Base-by-base conservation (phyloP, 2,329 filamentous ascomycete genomes). In the Cordyceps farinosa region DNA sequence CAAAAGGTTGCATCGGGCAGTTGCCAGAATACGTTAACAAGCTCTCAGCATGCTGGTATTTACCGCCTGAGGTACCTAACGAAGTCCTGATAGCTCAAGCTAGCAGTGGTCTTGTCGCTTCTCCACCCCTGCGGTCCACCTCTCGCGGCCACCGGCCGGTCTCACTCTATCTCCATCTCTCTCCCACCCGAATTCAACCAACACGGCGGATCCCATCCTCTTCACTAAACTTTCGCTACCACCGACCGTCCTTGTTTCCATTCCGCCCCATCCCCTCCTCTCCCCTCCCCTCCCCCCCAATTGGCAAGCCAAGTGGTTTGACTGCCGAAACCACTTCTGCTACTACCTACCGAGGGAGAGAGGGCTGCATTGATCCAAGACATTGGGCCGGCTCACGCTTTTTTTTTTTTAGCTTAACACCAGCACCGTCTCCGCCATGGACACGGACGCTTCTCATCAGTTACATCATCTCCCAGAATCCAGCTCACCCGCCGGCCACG, bases 391-490 rank as follows among this genome's bases (percentile, higher is more conserved):
- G 38, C 57, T 42, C 57, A 17, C 54, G 30, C 51, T 3, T 38
- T 34, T 15, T 10, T 10, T 54, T 45, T 58, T 42, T 40, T 59
- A 59, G 56, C 45, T 59, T 59, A 59, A 51, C 51, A 59, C 45
- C 34, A 34, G 15, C 45, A 15, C 15, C 55, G 32, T 59, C 56
- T 59, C 56, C 56, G 59, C 51, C 59, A 61, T 61, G 59, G 51
- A 55, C 27, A 44, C 48, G 11, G 50, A 34, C 51, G 30, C 48
- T 36, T 29, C 59, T 61, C 59, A 30, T 34, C 59, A 61, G 59
- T 61, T 61, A 48, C 59, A 61, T 61, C 59, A 54, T 48, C 48
- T 38, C 30, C 38, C 38, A 29, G 48, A 54, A 7, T 7, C 45
- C 47, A 42, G 27, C 36, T 38, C 27, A 8, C 34, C n/a, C 32